Evolutionary conservation across 1,139 yeast species (phyloP).

Genomic region (Suhomyces coccinellae): DNA sequence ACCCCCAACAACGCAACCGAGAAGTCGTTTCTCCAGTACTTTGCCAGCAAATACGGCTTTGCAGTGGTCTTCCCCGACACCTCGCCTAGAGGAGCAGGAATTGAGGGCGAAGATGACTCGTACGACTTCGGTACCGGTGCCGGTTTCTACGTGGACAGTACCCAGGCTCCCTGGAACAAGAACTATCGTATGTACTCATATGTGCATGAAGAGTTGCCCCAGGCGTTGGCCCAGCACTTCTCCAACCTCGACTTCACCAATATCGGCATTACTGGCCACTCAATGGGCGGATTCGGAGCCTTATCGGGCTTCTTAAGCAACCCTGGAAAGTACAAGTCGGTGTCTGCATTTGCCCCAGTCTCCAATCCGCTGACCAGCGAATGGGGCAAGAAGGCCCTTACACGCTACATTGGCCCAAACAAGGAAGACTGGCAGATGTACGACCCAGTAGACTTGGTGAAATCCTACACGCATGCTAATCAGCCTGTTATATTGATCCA

Average conservation of each 20-base stretch:
- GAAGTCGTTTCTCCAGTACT: constrained; percentile 84
- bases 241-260: constrained; percentile 55
- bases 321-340: constrained; percentile 75
- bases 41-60: constrained; percentile 79
- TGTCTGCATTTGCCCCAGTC: constrained; percentile 91
- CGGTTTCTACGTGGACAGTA: constrained; percentile 89
- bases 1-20: constrained; percentile 94
- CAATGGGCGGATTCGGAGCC: constrained; percentile 99
- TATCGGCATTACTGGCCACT: constrained; percentile 84
- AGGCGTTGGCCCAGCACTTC: constrained; percentile 46
- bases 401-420: constrained; percentile 70
- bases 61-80: constrained; percentile 95
- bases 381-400: constrained; percentile 85
- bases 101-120: constrained; percentile 77
- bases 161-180: constrained; percentile 64
- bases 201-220: constrained; percentile 71
- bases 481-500: constrained; percentile 73
- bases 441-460: constrained; percentile 78
- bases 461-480: constrained; percentile 49
- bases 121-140: constrained; percentile 97
- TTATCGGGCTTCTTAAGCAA: constrained; percentile 71
- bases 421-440: constrained; percentile 63
- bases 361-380: constrained; percentile 71
- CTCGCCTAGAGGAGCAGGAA: constrained; percentile 89
- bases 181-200: constrained; percentile 88